These are phyloP conservation scores for Acorus gramineus DNA, from an alignment of 106 monocot genomes.

Conservation along the genomic window DNA sequence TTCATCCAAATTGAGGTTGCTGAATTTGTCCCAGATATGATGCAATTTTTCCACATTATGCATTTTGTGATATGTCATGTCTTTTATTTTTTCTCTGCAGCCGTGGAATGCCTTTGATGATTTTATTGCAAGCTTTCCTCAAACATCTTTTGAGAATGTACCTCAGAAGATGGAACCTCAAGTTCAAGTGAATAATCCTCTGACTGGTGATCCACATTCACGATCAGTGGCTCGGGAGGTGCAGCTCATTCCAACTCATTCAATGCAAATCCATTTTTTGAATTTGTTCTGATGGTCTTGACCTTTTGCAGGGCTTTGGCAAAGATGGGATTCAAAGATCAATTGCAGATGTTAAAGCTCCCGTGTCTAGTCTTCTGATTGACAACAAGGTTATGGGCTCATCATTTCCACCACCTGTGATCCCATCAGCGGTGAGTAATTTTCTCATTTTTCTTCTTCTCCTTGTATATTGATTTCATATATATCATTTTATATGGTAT, in stretches of 20 bases:
- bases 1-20: too few relatives aligned
- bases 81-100: conserved; percentile 11
- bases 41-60: too few relatives aligned
- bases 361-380: conserved; percentile 1
- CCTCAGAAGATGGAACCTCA: conserved; percentile 10
- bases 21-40: too few relatives aligned
- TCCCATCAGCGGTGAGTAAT: conserved; percentile 20
- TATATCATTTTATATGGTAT: too few relatives aligned
- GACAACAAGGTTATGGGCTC: neutral
- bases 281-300: neutral
- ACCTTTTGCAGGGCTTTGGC: conserved; percentile 17
- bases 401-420: conserved; percentile 7
- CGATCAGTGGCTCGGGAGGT: conserved; percentile 16
- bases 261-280: too few relatives aligned
- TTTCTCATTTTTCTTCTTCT: neutral
- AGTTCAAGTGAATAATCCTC: conserved; percentile 10
- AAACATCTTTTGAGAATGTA: conserved; percentile 9
- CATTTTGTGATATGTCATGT: neutral
- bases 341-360: conserved; percentile 6
- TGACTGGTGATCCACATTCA: conserved; percentile 9
- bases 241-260: conserved; percentile 4
- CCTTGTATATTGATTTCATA: neutral
- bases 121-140: conserved; percentile 13
- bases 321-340: conserved; percentile 16
- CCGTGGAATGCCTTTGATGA: conserved; percentile 46